Evolutionary conservation across 2,329 filamentous ascomycete genomes (phyloP), one percentile per base, ranked within the genome.

Genomic region (Xylariaceae sp.): DNA sequence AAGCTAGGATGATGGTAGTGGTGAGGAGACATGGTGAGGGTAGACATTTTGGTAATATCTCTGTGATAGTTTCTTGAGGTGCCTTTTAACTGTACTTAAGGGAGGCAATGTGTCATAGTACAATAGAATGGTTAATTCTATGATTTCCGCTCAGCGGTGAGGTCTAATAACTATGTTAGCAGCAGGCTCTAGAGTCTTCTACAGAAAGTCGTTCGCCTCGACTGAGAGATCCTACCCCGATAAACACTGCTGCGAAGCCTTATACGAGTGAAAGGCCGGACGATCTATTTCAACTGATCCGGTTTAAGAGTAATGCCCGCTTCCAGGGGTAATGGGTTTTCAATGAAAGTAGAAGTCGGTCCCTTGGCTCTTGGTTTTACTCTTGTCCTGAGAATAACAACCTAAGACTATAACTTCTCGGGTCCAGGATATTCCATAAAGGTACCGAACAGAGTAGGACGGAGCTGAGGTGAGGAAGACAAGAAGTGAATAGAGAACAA

Each of bases 21-120:
- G 11, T 76, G 71, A 45, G 73, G 69, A 56, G 76, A 67, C 70
- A 79, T 80, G 57, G 77, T 73, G 62, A 81, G 71, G 65, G 75
- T 76, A 66, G 78, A 78, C 78, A 81, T 81, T 35, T 75, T 79
- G 67, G 66, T 55, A 46, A 58, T 61, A 53, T 64, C 60, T 15
- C 59, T 39, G 53, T 37, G 56, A 57, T 59, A 61, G 57, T 63
- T 57, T 18, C 53, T 26, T 33, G 59, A 67, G 57, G 56, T 60
- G 67, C 58, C 47, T 62, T 50, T 57, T 53, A 67, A 56, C 58
- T 59, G 60, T 61, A 64, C 64, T 65, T 67, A 64, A 52, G 64
- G 61, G 58, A 68, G 68, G 66, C 72, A 75, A 70, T 71, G 67
- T 74, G 75, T 75, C 75, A 77, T 78, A 64, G 65, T 67, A 62